These are phyloP conservation scores for Trichoderma erinaceum DNA, from an alignment of 495 filamentous ascomycete species.

Conservation along the genomic window DNA sequence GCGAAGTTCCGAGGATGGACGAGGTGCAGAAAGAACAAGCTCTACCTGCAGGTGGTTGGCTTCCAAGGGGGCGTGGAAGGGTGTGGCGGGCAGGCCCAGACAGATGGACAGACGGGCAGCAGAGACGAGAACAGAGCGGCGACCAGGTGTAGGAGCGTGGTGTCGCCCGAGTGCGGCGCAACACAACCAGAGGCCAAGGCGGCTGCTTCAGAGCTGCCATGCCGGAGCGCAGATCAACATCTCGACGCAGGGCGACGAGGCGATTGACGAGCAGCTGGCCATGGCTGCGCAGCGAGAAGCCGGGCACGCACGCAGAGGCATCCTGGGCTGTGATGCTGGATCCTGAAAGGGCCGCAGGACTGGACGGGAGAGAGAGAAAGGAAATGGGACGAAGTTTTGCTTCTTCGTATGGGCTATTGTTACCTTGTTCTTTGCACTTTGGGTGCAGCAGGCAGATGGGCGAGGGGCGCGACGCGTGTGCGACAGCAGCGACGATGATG, in stretches of 20 bases:
- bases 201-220: slow-evolving; percentile 5
- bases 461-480: slow-evolving; percentile 10
- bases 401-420: background rate
- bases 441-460: background rate
- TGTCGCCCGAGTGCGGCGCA: slow-evolving; percentile 8
- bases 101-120: slow-evolving; percentile 7
- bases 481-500: slow-evolving; percentile 6
- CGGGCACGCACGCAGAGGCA: background rate
- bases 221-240: background rate
- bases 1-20: slow-evolving; percentile 34
- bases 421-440: background rate
- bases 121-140: slow-evolving; percentile 12
- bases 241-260: background rate
- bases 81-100: slow-evolving; percentile 14
- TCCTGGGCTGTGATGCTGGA: background rate
- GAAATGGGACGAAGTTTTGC: background rate
- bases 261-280: background rate
- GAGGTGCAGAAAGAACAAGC: slow-evolving; percentile 30
- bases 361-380: background rate
- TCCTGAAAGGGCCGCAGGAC: background rate
- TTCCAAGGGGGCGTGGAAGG: slow-evolving; percentile 20
- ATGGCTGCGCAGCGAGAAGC: slow-evolving; percentile 10
- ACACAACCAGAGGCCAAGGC: slow-evolving; percentile 1
- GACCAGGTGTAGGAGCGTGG: slow-evolving; percentile 5
- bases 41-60: slow-evolving; percentile 35